A percentile compares a stretch with the other conserved stretches of the same genome.
Evolutionary conservation across 2,329 filamentous ascomycete species (phyloP).

Genomic region (Sarocladium brachiariae): DNA sequence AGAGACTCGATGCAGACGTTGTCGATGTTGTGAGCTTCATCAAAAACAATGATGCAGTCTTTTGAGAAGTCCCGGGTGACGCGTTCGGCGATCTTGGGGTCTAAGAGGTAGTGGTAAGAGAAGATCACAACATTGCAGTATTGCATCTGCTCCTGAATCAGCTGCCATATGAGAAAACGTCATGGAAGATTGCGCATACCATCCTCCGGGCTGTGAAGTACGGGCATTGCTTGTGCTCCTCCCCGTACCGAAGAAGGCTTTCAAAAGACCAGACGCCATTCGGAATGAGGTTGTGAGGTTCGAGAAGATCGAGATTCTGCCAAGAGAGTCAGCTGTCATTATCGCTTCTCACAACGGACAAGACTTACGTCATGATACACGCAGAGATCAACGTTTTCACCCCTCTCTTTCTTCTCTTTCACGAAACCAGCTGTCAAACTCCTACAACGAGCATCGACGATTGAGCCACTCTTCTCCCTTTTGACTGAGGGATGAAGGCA

Average conservation of each 20-base stretch:
- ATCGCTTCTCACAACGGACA: too few species aligned
- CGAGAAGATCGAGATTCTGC: slow-evolving; percentile 85
- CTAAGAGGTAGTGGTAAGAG: slow-evolving; percentile 95
- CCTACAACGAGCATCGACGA: slow-evolving; percentile 93
- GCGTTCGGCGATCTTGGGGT: slow-evolving; percentile 94
- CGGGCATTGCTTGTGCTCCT: slow-evolving; percentile 93
- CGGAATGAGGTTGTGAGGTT: slow-evolving; percentile 90
- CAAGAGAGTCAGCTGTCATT: too few species aligned
- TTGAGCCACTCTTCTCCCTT: slow-evolving; percentile 85
- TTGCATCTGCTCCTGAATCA: slow-evolving; percentile 62
- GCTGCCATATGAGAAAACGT: too few species aligned
- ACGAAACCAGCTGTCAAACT: slow-evolving; percentile 95
- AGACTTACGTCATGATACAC: slow-evolving; percentile 79
- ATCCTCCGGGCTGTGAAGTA: slow-evolving; percentile 95
- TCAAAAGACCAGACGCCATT: slow-evolving; percentile 96
- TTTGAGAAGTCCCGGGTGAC: slow-evolving; percentile 95
- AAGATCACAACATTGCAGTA: slow-evolving; percentile 99
- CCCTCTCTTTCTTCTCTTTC: slow-evolving; percentile 92
- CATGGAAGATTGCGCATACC: slow-evolving; percentile 50
- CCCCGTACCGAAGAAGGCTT: slow-evolving; percentile 79
- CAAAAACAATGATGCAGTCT: slow-evolving; percentile 97
- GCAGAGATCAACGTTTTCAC: slow-evolving; percentile 90
- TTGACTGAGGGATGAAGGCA: slow-evolving; percentile 96
- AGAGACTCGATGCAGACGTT: slow-evolving; percentile 98
- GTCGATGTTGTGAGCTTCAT: slow-evolving; percentile 98